Percentiles rank a stretch among this genome's conserved stretches.
These are phyloP conservation scores for Chrysoporthe puriensis DNA, from an alignment of 2,329 filamentous ascomycete genomes.

Conservation along the genomic window DNA sequence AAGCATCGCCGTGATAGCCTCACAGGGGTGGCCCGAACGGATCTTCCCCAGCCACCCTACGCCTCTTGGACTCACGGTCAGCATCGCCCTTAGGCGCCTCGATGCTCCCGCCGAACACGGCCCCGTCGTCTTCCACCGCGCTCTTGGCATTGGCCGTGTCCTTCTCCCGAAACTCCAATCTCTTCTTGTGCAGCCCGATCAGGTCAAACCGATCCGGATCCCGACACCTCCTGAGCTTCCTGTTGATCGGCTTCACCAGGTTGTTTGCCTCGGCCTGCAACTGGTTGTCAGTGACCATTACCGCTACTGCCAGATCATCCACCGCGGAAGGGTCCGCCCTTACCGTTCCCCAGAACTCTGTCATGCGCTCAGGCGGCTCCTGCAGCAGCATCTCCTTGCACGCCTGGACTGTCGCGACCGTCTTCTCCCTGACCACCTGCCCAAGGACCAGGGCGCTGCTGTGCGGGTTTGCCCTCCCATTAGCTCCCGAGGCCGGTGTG, in stretches of 20 bases:
- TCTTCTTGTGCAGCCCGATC: conserved; percentile 67
- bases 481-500: conserved; percentile 25
- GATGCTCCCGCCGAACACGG: conserved; percentile 49
- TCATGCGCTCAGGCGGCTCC: conserved; percentile 60
- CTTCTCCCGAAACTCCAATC: conserved; percentile 55
- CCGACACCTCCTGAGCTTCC: conserved; percentile 73
- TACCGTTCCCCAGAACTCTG: conserved; percentile 58
- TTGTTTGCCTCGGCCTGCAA: conserved; percentile 49
- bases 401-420: conserved; percentile 44
- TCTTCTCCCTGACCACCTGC: conserved; percentile 23
- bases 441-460: conserved; percentile 47
- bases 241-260: conserved; percentile 61
- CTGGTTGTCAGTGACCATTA: conserved; percentile 36
- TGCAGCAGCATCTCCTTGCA: conserved; percentile 60
- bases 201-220: conserved; percentile 77
- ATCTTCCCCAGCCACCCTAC: conserved; percentile 50
- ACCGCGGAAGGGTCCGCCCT: conserved; percentile 30
- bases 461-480: conserved; percentile 30
- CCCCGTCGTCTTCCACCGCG: conserved; percentile 43
- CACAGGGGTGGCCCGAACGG: conserved; percentile 51
- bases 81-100: conserved; percentile 32
- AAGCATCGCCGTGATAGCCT: conserved; percentile 4
- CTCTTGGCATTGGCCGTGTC: conserved; percentile 39
- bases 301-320: conserved; percentile 15
- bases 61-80: conserved; percentile 48